Base-by-base conservation (phyloP, 1,139 yeast genomes). In the Yamadazyma epiphylla region DNA sequence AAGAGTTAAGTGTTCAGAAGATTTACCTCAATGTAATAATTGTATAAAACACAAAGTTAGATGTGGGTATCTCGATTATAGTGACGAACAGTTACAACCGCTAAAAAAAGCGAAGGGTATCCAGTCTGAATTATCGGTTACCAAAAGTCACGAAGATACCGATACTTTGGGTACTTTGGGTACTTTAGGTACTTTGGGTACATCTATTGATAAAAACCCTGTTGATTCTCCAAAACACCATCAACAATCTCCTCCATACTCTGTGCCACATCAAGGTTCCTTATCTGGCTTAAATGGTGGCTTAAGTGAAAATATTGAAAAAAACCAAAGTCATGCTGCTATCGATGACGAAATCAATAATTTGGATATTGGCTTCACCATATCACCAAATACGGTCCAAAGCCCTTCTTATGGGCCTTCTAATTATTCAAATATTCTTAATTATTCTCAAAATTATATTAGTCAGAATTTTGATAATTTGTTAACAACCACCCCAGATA, bases 1-100 rank as follows among this genome's bases (percentile, higher is more conserved):
- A 36, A 38, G 72, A 30, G 70, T 67, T 33, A 66, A 66, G 41
- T 67, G 74, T 39, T 47, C 59, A 4, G 73, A 67, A 36, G 64
- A 64, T 34, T 47, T 64, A 22, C 74, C 74, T 2, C 51, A 56
- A 22, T 67, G 74, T 38, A 28, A 46, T 29, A 66, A 66, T 41
- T 67, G 74, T 48, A 44, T 64, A 26, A 64, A 64, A 34, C 71
- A 65, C 39, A 60, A 62, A 29, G 62, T 56, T 4, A 51, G 52
- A 32, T 67, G 73, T 49, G 70, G 65, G 1, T 67, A 65, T 38
- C 51, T 65, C 27, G 61, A 59, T 32, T 63, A 56, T 34, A 43
- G 62, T 2, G 55, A 51, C 26, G 63, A 55, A 13, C 64, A 63
- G 38, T 37, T 66, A 7, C 51, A 53, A 10, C 66, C 55, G 31